Percentiles rank a stretch among this genome's conserved stretches.
These are phyloP conservation scores for Coemansia sp. DNA, from an alignment of 192 early-diverging fungal genomes.

Conservation along the genomic window DNA sequence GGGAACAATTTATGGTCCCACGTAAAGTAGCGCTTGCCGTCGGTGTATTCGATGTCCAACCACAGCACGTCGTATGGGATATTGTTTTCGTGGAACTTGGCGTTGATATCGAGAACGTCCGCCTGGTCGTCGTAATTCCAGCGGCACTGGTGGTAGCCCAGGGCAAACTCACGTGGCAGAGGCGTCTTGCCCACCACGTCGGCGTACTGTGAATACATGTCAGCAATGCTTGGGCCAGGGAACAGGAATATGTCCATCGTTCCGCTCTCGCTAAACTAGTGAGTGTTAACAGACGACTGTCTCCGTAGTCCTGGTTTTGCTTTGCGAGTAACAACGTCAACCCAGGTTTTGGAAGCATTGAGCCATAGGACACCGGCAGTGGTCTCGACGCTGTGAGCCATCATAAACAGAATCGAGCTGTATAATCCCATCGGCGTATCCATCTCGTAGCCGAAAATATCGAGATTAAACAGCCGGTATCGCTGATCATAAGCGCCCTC, in stretches of 20 bases:
- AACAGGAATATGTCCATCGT: slow-evolving; percentile 87
- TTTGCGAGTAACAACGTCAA: slow-evolving; percentile 92
- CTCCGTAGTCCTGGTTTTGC: slow-evolving; percentile 32
- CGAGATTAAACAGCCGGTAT: slow-evolving; percentile 94
- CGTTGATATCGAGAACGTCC: slow-evolving; percentile 84
- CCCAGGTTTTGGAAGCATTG: slow-evolving; percentile 97
- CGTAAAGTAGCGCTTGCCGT: slow-evolving; percentile 96
- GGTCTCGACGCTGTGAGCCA: slow-evolving; percentile 74
- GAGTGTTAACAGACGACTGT: slow-evolving; percentile 56
- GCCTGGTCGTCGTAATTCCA: slow-evolving; percentile 96
- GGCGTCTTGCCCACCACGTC: slow-evolving; percentile 76
- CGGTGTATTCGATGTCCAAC: slow-evolving; percentile 99
- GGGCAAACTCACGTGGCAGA: slow-evolving; percentile 85
- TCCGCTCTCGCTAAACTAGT: slow-evolving; percentile 94
- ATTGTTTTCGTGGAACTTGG: slow-evolving; percentile 81
- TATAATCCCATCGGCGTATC: slow-evolving; percentile 98
- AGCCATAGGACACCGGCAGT: slow-evolving; percentile 86
- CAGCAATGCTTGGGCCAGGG: slow-evolving; percentile 64
- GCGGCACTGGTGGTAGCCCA: slow-evolving; percentile 96
- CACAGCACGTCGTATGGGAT: slow-evolving; percentile 99
- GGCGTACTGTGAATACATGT: slow-evolving; percentile 71
- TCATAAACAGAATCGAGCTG: slow-evolving; percentile 90
- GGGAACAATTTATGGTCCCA: slow-evolving; percentile 94
- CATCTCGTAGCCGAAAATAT: slow-evolving; percentile 95
- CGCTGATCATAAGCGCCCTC: slow-evolving; percentile 82